Evolutionary conservation across 768 basidiomycete species (phyloP).

Genomic region (Tubosaeta brunneosetosa): DNA sequence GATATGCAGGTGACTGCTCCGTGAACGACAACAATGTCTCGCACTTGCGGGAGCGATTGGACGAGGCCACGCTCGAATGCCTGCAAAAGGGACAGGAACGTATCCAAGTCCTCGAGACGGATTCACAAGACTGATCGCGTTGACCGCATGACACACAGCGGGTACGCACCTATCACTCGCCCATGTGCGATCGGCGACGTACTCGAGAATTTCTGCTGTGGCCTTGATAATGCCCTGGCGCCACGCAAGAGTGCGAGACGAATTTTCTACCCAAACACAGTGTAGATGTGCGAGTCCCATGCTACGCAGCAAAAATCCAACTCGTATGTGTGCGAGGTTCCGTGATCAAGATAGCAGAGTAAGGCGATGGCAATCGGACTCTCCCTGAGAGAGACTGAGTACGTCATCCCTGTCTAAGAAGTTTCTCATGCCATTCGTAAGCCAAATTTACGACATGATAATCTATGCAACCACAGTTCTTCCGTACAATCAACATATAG

Average conservation of each 20-base stretch:
- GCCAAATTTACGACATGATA: no score
- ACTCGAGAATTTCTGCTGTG: conserved; percentile 18
- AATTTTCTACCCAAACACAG: no score
- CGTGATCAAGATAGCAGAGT: conserved; percentile 23
- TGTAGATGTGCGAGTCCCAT: conserved; percentile 29
- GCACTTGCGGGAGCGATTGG: conserved; percentile 20
- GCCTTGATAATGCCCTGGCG: conserved; percentile 21
- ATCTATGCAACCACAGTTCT: no score
- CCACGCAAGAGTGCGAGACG: no score
- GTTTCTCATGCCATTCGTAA: no score
- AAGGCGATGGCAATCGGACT: conserved; percentile 19
- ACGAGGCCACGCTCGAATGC: conserved; percentile 21
- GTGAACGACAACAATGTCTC: conserved; percentile 17
- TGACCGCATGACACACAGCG: conserved; percentile 21
- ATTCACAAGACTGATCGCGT: conserved; percentile 15
- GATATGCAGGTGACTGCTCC: conserved; percentile 8
- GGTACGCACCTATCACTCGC: conserved; percentile 2
- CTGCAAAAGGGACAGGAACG: conserved; percentile 22
- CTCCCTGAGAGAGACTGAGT: conserved; percentile 18
- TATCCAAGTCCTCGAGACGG: conserved; percentile 24
- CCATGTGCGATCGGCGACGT: conserved; percentile 11
- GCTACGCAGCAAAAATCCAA: conserved; percentile 24
- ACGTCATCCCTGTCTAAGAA: conserved; percentile 21
- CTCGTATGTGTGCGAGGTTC: conserved; percentile 13
- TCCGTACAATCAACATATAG: no score